Base-by-base conservation (phyloP, 176 grass and related monocot genomes). In the Oryza longistaminata region DNA sequence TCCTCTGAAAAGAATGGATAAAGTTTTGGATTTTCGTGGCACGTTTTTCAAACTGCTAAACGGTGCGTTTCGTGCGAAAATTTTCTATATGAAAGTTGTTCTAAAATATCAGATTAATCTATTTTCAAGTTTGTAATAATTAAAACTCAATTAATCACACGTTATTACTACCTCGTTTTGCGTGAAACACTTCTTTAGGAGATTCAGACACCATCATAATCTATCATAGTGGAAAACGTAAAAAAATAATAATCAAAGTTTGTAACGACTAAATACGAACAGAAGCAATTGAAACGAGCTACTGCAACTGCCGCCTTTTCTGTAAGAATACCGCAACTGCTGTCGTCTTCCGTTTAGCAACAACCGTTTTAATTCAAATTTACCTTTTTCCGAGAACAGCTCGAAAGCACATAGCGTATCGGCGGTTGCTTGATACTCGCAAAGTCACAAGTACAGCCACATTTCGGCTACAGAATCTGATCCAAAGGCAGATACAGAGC, bases 401-500 rank as follows among this genome's bases (percentile, higher is more conserved):
- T 68, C 44, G 21, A 67, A 39, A 78, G 29, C 42, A 55, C 34
- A 21, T 2, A 61, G 21, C 49, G 21, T 48, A 81, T 62, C 42
- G 35, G 58, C 27, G 42, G 64, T 83, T 83, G 60, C 43, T 83
- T 55, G 66, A 75, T 34, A 34, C 46, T 53, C 46, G 10, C 2
- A n/a, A n/a, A 58, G 53, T 58, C 53, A 58, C 58, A 62, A 40
- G 9, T 45, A 27, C 19, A n/a, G 21, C 61, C 82, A 48, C 77
- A 50, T 69, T 76, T 39, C 49, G 83, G 50, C 77, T 11, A 52
- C 26, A 40, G 82, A 89, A 89, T 81, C 71, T 76, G 88, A 85
- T 89, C 82, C 71, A 53, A 31, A 60, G 82, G 60, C 64, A 64
- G 27, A 52, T 42, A 39, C 64, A 75, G 76, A 61, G 53, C 39